Evolutionary conservation across 1,284 basidiomycete species (phyloP).

Genomic region (Bjerkandera adusta): DNA sequence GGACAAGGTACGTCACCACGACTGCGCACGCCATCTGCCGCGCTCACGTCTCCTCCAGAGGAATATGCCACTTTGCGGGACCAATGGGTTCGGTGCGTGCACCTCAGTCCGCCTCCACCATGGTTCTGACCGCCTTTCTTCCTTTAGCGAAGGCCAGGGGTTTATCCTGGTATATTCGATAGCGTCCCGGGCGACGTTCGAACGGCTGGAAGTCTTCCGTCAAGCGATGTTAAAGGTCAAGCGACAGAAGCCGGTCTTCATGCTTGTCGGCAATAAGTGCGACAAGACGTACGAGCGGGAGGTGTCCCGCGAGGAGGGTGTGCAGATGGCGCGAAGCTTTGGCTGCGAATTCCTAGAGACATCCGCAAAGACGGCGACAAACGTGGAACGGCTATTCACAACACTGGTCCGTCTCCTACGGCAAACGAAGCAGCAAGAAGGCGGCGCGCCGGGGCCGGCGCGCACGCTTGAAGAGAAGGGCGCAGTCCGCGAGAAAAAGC

Average conservation of each 20-base stretch:
- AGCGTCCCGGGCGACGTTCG: conserved; percentile 91
- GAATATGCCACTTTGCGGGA: conserved; percentile 97
- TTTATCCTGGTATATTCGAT: conserved; percentile 99
- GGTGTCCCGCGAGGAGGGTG: conserved; percentile 88
- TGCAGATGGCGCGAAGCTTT: conserved; percentile 80
- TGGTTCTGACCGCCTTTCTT: conserved; percentile 14
- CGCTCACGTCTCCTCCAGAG: conserved; percentile 50
- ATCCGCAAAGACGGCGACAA: conserved; percentile 91
- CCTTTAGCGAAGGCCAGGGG: conserved; percentile 89
- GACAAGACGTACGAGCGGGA: conserved; percentile 86
- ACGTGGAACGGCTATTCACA: conserved; percentile 93
- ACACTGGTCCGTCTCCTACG: conserved; percentile 89
- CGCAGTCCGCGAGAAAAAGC: conserved; percentile 33
- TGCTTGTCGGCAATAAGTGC: conserved; percentile 92
- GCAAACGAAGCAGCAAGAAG: conserved; percentile 49
- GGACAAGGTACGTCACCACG: conserved; percentile 74
- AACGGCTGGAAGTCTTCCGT: conserved; percentile 92
- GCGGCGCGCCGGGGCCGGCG: conserved; percentile 28
- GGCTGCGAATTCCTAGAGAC: conserved; percentile 97
- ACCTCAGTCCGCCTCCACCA: conserved; percentile 7
- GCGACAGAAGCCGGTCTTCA: conserved; percentile 81
- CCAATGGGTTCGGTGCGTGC: conserved; percentile 93
- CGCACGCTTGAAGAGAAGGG: conserved; percentile 41
- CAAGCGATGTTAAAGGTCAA: conserved; percentile 95
- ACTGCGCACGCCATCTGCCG: conserved; percentile 12